These are phyloP conservation scores for Hypomyces perniciosus DNA, from an alignment of 2,329 filamentous ascomycete species.

Conservation along the genomic window DNA sequence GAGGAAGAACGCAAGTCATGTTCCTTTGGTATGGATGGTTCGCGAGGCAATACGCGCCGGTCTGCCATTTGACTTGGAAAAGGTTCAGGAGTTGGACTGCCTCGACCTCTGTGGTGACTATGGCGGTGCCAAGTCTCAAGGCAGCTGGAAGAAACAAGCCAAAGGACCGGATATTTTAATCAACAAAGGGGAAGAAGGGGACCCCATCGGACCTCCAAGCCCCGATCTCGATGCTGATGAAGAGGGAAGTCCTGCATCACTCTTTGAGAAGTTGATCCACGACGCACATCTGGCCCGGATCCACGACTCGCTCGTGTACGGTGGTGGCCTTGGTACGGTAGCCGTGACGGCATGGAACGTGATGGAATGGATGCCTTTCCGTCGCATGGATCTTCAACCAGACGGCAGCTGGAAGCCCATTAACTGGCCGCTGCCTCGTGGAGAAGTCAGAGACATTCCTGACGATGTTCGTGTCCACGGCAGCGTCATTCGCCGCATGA, in stretches of 20 bases:
- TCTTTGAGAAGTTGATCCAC: slow-evolving; percentile 55
- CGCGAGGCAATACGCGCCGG: slow-evolving; percentile 55
- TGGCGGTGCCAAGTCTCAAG: background rate
- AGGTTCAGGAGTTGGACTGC: slow-evolving; percentile 62
- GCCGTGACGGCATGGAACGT: slow-evolving; percentile 65
- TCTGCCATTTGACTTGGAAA: slow-evolving; percentile 62
- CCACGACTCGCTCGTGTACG: slow-evolving; percentile 66
- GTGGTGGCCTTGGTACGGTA: slow-evolving; percentile 47
- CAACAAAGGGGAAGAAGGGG: slow-evolving; percentile 9
- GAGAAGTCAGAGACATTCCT: slow-evolving; percentile 73
- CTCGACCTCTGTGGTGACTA: slow-evolving; percentile 12
- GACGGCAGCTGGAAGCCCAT: slow-evolving; percentile 77
- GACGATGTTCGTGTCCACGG: slow-evolving; percentile 63
- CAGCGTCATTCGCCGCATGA: slow-evolving; percentile 68
- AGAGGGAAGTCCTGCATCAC: slow-evolving; percentile 15
- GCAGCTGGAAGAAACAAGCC: slow-evolving; percentile 1
- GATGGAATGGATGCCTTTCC: slow-evolving; percentile 78
- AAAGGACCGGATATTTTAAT: slow-evolving; percentile 20
- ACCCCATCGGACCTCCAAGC: slow-evolving; percentile 15
- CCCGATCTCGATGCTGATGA: slow-evolving; percentile 19
- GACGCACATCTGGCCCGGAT: slow-evolving; percentile 50
- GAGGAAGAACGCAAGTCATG: slow-evolving; percentile 60
- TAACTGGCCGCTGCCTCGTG: slow-evolving; percentile 70
- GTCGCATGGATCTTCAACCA: slow-evolving; percentile 67
- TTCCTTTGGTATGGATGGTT: slow-evolving; percentile 67